These are phyloP conservation scores for Calonectria ilicicola DNA, from an alignment of 2,329 filamentous ascomycete species.

Conservation along the genomic window DNA sequence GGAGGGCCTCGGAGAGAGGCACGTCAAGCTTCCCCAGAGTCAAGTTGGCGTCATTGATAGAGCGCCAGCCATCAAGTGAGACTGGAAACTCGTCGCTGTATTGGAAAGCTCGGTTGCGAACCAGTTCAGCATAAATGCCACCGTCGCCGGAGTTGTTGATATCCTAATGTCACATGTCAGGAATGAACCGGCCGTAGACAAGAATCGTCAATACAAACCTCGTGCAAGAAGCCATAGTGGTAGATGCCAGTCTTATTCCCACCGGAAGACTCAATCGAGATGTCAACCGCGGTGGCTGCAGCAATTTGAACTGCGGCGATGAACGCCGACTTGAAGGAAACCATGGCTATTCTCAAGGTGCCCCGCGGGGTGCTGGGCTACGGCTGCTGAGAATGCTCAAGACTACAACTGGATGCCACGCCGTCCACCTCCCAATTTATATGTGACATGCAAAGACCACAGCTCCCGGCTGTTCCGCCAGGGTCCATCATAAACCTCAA, in stretches of 20 bases:
- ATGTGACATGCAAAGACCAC: background rate
- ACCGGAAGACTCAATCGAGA: slow-evolving; percentile 51
- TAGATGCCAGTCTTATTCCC: slow-evolving; percentile 58
- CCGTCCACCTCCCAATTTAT: slow-evolving; percentile 8
- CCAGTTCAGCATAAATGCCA: slow-evolving; percentile 78
- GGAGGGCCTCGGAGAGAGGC: slow-evolving; percentile 65
- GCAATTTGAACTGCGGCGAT: slow-evolving; percentile 19
- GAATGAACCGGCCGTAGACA: background rate
- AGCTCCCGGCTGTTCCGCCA: background rate
- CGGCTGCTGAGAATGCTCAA: slow-evolving; percentile 2
- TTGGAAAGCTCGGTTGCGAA: slow-evolving; percentile 79
- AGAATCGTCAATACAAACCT: slow-evolving; percentile 44
- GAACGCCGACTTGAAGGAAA: slow-evolving; percentile 23
- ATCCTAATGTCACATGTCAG: slow-evolving; percentile 53
- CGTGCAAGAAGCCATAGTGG: slow-evolving; percentile 60
- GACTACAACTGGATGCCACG: background rate
- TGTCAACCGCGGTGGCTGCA: slow-evolving; percentile 45
- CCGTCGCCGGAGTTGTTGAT: slow-evolving; percentile 79
- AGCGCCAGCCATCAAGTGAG: slow-evolving; percentile 59
- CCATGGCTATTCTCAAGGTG: slow-evolving; percentile 10
- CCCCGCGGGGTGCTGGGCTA: background rate
- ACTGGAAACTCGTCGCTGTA: slow-evolving; percentile 55
- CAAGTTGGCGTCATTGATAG: slow-evolving; percentile 57
- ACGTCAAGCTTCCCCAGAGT: slow-evolving; percentile 58
- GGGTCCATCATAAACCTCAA: background rate